A percentile compares a stretch with the other conserved stretches of the same genome.
Evolutionary conservation across 306 rosid genomes (phyloP).

Genomic region (Fragaria nilgerrensis): DNA sequence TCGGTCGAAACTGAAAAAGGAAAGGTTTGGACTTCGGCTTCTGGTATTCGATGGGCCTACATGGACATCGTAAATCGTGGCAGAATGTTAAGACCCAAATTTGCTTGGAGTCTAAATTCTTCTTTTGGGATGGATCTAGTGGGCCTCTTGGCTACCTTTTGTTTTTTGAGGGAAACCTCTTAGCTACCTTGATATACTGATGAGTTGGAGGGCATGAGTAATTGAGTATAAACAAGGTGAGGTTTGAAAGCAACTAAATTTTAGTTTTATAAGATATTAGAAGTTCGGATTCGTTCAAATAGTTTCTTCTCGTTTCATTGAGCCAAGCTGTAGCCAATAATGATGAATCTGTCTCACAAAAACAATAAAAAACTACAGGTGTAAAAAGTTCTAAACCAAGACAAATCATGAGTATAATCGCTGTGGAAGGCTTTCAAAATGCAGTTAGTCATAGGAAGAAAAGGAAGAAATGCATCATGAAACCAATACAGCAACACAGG

Average conservation of each 20-base stretch:
- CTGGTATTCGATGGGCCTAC: neutral
- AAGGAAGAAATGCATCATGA: conserved; percentile 12
- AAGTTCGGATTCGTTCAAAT: no score
- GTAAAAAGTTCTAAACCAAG: neutral
- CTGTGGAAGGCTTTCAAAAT: neutral
- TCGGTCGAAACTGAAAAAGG: no score
- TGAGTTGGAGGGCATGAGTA: no score
- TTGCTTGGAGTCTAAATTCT: neutral
- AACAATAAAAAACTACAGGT: neutral
- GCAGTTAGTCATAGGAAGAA: conserved; percentile 10
- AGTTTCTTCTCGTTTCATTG: no score
- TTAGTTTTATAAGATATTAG: no score
- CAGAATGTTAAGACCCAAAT: neutral
- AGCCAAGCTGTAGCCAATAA: no score
- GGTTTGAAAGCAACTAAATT: neutral
- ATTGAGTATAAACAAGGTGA: neutral
- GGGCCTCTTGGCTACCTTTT: neutral
- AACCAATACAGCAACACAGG: conserved; percentile 1
- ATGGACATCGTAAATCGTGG: neutral
- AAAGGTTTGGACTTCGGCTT: neutral
- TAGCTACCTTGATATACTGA: neutral
- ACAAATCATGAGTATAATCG: neutral
- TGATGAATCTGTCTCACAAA: no score
- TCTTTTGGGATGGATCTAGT: neutral
- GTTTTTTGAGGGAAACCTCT: neutral